Base-by-base conservation (phyloP, 345 rosid genomes). In the Brassica incana region DNA sequence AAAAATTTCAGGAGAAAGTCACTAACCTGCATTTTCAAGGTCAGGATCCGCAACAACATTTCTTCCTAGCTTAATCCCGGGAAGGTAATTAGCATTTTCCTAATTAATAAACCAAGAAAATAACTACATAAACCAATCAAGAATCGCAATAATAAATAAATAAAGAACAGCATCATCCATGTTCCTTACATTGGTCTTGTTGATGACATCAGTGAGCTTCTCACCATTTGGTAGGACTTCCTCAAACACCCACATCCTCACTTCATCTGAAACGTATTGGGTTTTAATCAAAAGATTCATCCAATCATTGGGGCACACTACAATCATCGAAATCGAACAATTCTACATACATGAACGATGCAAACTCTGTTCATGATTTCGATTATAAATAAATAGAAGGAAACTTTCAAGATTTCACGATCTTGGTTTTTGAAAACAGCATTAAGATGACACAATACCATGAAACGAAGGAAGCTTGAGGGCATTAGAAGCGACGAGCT, bases 231-330 rank as follows among this genome's bases (percentile, higher is more conserved):
- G 94, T 81, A 95, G 82, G 67, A 80, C 85, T 87, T 95, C 98
- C 87, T 95, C 94, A 75, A 82, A 95, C 56, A 95, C 99, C 99
- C 98, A 93, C 94, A 95, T 95, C 85, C 90, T 89, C 82, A 93
- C 97, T 88, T 93, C 97, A 91, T 93, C 99, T 95, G 92, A 77
- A 78, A 27, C 14, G 5, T 59, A 1, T 68, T 25, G 33, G 9
- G 27, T 1, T 60, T 35, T 9, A 25, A 3, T 36, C 30, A 67
- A 40, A 35, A 68, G 59, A 76, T 67, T 36, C 43, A 2, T 7
- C 48, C 10, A 40, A 40, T 12, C 48, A 9, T 40, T 40, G 18
- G 18, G 48, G 48, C 48, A 9, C 48, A 9, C 9, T 45, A 4
- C 52, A 12, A 45, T 12, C 52, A 45, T 12, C 15, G 1, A 45